Evolutionary conservation across 2,329 filamentous ascomycete species (phyloP).

Genomic region (Penicillium concentricum): DNA sequence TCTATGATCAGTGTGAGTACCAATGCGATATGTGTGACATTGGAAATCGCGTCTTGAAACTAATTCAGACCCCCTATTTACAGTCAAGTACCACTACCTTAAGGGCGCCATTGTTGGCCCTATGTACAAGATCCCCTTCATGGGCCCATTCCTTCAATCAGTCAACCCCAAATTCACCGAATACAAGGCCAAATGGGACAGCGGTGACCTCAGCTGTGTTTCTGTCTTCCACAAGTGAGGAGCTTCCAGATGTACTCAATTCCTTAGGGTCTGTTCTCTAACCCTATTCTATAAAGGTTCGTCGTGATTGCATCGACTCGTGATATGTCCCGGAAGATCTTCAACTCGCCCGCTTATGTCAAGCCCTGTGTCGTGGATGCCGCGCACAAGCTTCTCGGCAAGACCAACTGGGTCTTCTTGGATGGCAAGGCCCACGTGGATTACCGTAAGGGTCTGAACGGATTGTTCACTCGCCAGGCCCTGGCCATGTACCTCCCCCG

Average conservation of each 20-base stretch:
- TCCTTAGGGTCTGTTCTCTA: background rate
- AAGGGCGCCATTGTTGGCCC: constrained; percentile 77
- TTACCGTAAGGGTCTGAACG: constrained; percentile 94
- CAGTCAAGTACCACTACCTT: constrained; percentile 71
- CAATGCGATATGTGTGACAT: background rate
- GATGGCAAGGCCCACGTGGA: constrained; percentile 94
- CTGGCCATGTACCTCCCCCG: constrained; percentile 85
- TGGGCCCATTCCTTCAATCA: constrained; percentile 93
- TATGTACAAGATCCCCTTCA: constrained; percentile 74
- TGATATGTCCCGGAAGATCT: constrained; percentile 93
- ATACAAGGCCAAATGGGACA: constrained; percentile 90
- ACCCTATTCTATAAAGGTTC: constrained; percentile 61
- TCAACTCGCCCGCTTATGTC: constrained; percentile 88
- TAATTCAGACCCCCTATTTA: constrained; percentile 14
- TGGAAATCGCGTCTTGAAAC: constrained; percentile 5
- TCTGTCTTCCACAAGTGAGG: constrained; percentile 97
- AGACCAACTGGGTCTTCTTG: constrained; percentile 94
- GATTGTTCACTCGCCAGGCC: constrained; percentile 87
- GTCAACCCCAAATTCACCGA: constrained; percentile 87
- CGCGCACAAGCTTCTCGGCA: constrained; percentile 87
- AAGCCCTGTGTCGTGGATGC: constrained; percentile 96
- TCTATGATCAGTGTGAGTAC: constrained; percentile 85
- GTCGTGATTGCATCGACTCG: constrained; percentile 94
- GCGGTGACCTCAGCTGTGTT: constrained; percentile 89
- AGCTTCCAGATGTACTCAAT: background rate